Percentiles rank a stretch among this genome's conserved stretches.
These are phyloP conservation scores for Begonia peltatifolia DNA, from an alignment of 306 rosid genomes.

Conservation along the genomic window DNA sequence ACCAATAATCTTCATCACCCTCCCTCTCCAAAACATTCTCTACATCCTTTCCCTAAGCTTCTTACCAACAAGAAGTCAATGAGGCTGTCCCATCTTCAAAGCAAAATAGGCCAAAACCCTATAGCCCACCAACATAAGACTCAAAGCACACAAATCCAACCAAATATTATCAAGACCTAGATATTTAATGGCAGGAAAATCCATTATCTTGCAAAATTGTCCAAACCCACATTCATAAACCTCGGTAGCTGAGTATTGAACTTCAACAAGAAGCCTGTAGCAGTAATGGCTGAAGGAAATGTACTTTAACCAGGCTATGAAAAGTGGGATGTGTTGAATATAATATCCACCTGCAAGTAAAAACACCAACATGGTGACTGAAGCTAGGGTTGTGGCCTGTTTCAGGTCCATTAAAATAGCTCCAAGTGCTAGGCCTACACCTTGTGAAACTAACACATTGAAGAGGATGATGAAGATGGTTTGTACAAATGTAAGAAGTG, in stretches of 20 bases:
- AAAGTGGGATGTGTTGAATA: conserved; percentile 60
- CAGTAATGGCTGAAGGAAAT: conserved; percentile 72
- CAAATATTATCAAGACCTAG: conserved; percentile 37
- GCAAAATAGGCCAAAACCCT: conserved; percentile 69
- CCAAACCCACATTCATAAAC: conserved; percentile 41
- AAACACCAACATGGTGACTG: conserved; percentile 76
- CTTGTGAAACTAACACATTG: conserved; percentile 78
- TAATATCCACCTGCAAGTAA: conserved; percentile 81
- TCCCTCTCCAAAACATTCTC: neutral
- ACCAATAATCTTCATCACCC: no score
- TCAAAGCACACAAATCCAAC: conserved; percentile 62
- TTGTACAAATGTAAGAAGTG: conserved; percentile 31
- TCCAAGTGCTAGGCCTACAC: conserved; percentile 78
- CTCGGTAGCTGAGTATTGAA: conserved; percentile 56
- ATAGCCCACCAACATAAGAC: conserved; percentile 61
- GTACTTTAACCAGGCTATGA: conserved; percentile 79
- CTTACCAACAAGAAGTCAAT: neutral
- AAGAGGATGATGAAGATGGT: conserved; percentile 65
- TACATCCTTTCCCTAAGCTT: neutral
- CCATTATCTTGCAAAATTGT: conserved; percentile 29
- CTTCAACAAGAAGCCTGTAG: conserved; percentile 69
- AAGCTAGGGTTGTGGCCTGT: conserved; percentile 74
- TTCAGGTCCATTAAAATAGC: conserved; percentile 79
- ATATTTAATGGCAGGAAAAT: conserved; percentile 52
- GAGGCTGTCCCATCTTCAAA: conserved; percentile 26